phyloP scores from a whole-genome alignment of 83 land plant species.

The Diphasiastrum complanatum region DNA sequence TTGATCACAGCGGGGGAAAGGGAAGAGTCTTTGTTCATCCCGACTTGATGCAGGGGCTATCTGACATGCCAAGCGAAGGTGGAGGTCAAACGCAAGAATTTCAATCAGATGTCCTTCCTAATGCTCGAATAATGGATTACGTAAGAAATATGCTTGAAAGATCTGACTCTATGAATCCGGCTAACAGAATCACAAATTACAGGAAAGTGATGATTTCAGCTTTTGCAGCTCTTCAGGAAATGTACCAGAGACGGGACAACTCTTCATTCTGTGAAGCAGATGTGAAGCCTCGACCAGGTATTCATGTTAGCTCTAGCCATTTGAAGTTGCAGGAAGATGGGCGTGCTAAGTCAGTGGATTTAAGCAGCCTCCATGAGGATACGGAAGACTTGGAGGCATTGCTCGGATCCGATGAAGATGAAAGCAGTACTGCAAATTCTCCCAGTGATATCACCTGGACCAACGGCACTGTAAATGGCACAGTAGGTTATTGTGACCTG shows the following conservation, averaged over 20 bases:
- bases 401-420: constrained; percentile 47
- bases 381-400: constrained; percentile 53
- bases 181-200: too few relatives aligned
- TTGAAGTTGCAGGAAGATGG: not conserved
- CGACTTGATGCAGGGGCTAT: constrained; percentile 18
- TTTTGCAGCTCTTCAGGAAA: too few relatives aligned
- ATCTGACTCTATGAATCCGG: too few relatives aligned
- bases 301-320: not conserved
- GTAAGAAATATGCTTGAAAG: too few relatives aligned
- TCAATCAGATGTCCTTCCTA: not conserved
- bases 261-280: too few relatives aligned
- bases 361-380: constrained; percentile 37
- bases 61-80: constrained; percentile 3
- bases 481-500: constrained; percentile 4
- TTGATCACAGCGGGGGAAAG: constrained; percentile 43
- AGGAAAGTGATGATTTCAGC: too few relatives aligned
- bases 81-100: constrained; percentile 14
- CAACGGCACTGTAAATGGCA: constrained; percentile 28
- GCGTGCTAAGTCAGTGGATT: constrained; percentile 1
- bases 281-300: not conserved
- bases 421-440: constrained; percentile 50
- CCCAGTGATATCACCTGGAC: constrained; percentile 14
- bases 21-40: constrained; percentile 52
- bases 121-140: too few relatives aligned
- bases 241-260: too few relatives aligned